A percentile compares a stretch with the other conserved stretches of the same genome.
These are phyloP conservation scores for Colletotrichum sojae DNA, from an alignment of 2,329 filamentous ascomycete species.

Conservation along the genomic window DNA sequence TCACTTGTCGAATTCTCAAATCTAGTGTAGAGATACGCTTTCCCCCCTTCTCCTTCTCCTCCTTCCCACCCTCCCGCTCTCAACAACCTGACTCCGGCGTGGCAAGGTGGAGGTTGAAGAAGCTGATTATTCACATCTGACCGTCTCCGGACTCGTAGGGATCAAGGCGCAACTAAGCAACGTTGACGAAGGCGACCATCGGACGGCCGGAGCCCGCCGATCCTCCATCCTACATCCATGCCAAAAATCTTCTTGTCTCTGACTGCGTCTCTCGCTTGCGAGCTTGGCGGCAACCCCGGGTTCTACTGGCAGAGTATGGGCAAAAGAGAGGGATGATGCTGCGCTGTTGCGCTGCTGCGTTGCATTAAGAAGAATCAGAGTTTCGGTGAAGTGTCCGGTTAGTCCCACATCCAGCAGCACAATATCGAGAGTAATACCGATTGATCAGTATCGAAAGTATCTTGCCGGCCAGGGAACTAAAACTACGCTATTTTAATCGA, in stretches of 20 bases:
- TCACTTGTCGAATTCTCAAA: too few species aligned
- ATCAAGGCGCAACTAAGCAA: not conserved
- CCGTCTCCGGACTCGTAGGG: not conserved
- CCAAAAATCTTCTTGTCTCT: conserved; percentile 5
- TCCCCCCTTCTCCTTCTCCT: too few species aligned
- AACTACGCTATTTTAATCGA: not conserved
- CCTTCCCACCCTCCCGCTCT: too few species aligned
- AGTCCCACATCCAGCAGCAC: not conserved
- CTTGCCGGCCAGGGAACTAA: not conserved
- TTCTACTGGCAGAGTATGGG: not conserved
- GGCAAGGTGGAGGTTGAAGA: too few species aligned
- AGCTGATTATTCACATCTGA: not conserved
- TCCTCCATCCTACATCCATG: conserved; percentile 14
- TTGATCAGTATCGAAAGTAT: too few species aligned
- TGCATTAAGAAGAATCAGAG: not conserved
- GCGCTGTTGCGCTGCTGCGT: too few species aligned
- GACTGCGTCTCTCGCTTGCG: not conserved
- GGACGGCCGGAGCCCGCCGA: conserved; percentile 38
- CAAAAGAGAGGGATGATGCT: too few species aligned
- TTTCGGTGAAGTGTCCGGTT: conserved; percentile 20
- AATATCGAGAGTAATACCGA: too few species aligned
- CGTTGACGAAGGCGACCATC: conserved; percentile 15
- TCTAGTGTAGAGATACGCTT: too few species aligned
- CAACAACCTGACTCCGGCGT: too few species aligned
- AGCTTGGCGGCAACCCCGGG: conserved; percentile 22